These are phyloP conservation scores for Atractiella rhizophila DNA, from an alignment of 768 basidiomycete species.

Conservation along the genomic window DNA sequence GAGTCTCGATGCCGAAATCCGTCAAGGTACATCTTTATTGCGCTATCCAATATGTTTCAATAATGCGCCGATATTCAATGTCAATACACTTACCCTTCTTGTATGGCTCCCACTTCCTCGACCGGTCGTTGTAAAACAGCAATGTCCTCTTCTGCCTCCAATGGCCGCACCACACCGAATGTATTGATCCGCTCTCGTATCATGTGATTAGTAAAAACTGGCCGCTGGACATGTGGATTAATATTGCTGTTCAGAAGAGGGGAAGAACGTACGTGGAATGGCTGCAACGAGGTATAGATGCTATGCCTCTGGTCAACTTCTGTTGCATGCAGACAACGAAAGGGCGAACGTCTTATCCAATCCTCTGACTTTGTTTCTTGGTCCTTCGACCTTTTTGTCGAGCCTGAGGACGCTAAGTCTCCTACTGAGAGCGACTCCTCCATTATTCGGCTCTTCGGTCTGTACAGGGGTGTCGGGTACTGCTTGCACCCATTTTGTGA, in stretches of 20 bases:
- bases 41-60: no score
- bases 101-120: no score
- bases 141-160: constrained; percentile 48
- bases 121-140: no score
- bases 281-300: no score
- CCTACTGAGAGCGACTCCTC: background rate
- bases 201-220: constrained; percentile 29
- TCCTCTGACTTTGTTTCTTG: background rate
- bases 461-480: background rate
- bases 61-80: no score
- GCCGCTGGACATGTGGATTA: constrained; percentile 1
- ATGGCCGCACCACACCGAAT: constrained; percentile 48
- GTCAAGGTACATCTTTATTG: no score
- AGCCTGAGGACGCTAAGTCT: background rate
- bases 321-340: background rate
- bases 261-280: no score
- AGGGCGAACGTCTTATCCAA: background rate
- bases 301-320: constrained; percentile 1
- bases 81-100: no score
- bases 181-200: constrained; percentile 75
- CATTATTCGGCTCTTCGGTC: background rate
- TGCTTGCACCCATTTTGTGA: constrained; percentile 9
- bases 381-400: background rate
- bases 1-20: no score
- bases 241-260: no score